These are phyloP conservation scores for Rhizopus delemar DNA, from an alignment of 371 early-diverging fungal species.

Conservation along the genomic window DNA sequence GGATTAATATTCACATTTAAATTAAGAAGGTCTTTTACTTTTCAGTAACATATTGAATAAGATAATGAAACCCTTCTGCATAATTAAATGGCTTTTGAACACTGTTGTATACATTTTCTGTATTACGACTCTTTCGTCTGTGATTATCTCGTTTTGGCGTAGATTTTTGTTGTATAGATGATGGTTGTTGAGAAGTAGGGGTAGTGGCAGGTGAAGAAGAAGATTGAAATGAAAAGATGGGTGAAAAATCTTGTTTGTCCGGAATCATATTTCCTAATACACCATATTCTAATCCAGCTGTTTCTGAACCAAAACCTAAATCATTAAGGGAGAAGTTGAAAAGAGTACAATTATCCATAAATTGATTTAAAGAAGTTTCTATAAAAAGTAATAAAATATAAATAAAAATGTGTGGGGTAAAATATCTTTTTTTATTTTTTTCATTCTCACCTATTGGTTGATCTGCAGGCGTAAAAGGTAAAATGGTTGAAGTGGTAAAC, in stretches of 20 bases:
- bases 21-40: conserved; percentile 40
- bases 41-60: conserved; percentile 76
- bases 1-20: background rate
- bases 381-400: conserved; percentile 4
- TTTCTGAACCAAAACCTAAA: conserved; percentile 48
- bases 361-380: conserved; percentile 7
- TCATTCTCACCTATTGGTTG: conserved; percentile 14
- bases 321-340: conserved; percentile 42
- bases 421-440: conserved; percentile 1
- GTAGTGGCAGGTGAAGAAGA: background rate
- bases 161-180: conserved; percentile 8
- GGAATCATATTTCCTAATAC: conserved; percentile 41
- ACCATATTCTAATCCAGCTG: conserved; percentile 47
- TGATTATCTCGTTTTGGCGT: background rate
- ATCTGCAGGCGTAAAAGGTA: conserved; percentile 23
- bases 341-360: conserved; percentile 23
- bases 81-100: conserved; percentile 83
- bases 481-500: conserved; percentile 10
- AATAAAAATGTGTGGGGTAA: conserved; percentile 10
- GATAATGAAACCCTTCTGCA: conserved; percentile 86
- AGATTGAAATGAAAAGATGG: background rate
- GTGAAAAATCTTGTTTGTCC: background rate
- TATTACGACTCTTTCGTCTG: conserved; percentile 32
- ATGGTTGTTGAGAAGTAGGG: conserved; percentile 2
- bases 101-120: conserved; percentile 63